These are phyloP conservation scores for Zygosaccharomyces pseudobailii DNA, from an alignment of 1,139 yeast species.

Conservation along the genomic window DNA sequence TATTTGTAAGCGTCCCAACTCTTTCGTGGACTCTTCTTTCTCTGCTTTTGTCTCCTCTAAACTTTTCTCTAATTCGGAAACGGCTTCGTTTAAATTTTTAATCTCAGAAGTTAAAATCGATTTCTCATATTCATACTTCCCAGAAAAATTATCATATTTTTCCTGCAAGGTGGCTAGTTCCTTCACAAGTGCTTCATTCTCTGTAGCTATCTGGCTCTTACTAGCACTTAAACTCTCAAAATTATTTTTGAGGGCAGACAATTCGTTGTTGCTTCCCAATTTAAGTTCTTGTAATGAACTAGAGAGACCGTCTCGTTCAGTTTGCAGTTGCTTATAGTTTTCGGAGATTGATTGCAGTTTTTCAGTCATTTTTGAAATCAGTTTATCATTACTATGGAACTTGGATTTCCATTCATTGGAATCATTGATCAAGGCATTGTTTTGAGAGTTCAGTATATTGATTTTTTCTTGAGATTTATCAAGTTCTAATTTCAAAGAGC, in stretches of 20 bases:
- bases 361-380: conserved; percentile 37
- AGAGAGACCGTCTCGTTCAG: conserved; percentile 24
- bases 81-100: background rate
- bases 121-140: conserved; percentile 1
- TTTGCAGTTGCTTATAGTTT: conserved; percentile 28
- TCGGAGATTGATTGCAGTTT: conserved; percentile 36
- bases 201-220: conserved; percentile 8
- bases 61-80: conserved; percentile 8
- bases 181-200: conserved; percentile 7
- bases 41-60: conserved; percentile 5
- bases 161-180: background rate
- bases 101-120: conserved; percentile 3
- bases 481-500: conserved; percentile 12
- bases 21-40: conserved; percentile 6
- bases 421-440: conserved; percentile 18
- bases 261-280: conserved; percentile 1
- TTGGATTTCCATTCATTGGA: conserved; percentile 28
- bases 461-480: conserved; percentile 10
- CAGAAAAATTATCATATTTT: conserved; percentile 10
- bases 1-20: background rate
- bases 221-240: conserved; percentile 11
- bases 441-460: conserved; percentile 14
- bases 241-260: conserved; percentile 8
- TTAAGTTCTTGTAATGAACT: conserved; percentile 10
- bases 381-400: conserved; percentile 25